Evolutionary conservation across 83 land plant genomes (phyloP).

Genomic region (Diphasiastrum complanatum): DNA sequence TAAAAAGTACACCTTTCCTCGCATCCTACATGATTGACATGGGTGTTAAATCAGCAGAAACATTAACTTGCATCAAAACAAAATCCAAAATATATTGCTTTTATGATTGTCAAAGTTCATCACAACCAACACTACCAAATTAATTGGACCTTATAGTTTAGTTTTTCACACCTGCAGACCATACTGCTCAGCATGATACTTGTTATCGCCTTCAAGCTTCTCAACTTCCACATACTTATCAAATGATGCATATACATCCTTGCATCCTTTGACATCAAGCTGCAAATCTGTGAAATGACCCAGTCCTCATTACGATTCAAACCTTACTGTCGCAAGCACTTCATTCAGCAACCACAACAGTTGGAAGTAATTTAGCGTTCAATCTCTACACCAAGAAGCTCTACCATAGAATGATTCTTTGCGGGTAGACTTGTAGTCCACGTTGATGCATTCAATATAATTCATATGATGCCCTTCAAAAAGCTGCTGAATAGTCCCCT

Average conservation of each 20-base stretch:
- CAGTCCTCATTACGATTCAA: too few species aligned
- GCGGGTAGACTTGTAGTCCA: conserved; percentile 95
- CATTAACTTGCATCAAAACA: neutral
- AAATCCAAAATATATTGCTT: neutral
- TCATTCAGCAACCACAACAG: too few species aligned
- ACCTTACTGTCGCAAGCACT: too few species aligned
- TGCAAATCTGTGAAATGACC: conserved; percentile 15
- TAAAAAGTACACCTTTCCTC: conserved; percentile 89
- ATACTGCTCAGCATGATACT: conserved; percentile 25
- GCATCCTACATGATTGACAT: conserved; percentile 65
- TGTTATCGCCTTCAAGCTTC: conserved; percentile 20
- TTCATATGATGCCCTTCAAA: conserved; percentile 99
- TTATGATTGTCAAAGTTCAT: neutral
- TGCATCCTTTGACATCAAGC: conserved; percentile 21
- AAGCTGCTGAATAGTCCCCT: conserved; percentile 94
- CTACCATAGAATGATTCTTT: conserved; percentile 98
- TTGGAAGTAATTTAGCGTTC: too few species aligned
- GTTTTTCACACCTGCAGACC: conserved; percentile 14
- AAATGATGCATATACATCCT: conserved; percentile 23
- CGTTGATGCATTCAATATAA: conserved; percentile 98
- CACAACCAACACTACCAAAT: neutral
- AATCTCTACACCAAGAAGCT: too few species aligned
- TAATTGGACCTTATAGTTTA: neutral
- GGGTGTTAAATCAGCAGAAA: neutral
- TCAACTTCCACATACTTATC: conserved; percentile 23